Evolutionary conservation across 1,284 basidiomycete species (phyloP).

Genomic region (Papiliotrema terrestris): DNA sequence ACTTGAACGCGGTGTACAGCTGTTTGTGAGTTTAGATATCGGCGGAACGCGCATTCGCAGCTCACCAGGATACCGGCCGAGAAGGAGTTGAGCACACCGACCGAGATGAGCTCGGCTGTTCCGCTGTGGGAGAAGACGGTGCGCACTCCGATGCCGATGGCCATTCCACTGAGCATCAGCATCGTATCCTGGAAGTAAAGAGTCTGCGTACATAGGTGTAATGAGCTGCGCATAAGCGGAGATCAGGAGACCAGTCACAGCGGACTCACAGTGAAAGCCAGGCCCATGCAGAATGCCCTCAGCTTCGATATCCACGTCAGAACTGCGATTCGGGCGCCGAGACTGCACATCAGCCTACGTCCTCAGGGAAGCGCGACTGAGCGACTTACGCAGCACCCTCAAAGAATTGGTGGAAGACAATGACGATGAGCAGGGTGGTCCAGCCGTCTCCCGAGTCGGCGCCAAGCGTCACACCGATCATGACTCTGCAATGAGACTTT

Average conservation of each 20-base stretch:
- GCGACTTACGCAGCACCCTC: slow-evolving; percentile 19
- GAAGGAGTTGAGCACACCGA: slow-evolving; percentile 35
- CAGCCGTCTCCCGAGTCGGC: slow-evolving; percentile 14
- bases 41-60: too few relatives aligned
- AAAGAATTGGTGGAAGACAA: slow-evolving; percentile 37
- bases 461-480: slow-evolving; percentile 5
- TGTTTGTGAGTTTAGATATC: slow-evolving; percentile 1
- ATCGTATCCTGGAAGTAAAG: not conserved
- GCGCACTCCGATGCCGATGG: slow-evolving; percentile 30
- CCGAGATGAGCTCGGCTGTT: slow-evolving; percentile 26
- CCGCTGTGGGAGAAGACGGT: slow-evolving; percentile 30
- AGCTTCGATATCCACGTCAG: slow-evolving; percentile 11
- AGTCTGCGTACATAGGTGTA: slow-evolving; percentile 12
- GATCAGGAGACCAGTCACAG: not conserved
- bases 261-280: slow-evolving; percentile 14
- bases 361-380: not conserved
- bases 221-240: slow-evolving; percentile 6
- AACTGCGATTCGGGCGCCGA: slow-evolving; percentile 26
- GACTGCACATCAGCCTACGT: not conserved
- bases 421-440: slow-evolving; percentile 7
- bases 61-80: slow-evolving; percentile 38
- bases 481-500: not conserved
- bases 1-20: slow-evolving; percentile 32
- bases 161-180: slow-evolving; percentile 12
- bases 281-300: slow-evolving; percentile 15